Evolutionary conservation across 805 yeast genomes (phyloP), one percentile per base, ranked within the genome.

Genomic region (Martiniozyma abietophila): DNA sequence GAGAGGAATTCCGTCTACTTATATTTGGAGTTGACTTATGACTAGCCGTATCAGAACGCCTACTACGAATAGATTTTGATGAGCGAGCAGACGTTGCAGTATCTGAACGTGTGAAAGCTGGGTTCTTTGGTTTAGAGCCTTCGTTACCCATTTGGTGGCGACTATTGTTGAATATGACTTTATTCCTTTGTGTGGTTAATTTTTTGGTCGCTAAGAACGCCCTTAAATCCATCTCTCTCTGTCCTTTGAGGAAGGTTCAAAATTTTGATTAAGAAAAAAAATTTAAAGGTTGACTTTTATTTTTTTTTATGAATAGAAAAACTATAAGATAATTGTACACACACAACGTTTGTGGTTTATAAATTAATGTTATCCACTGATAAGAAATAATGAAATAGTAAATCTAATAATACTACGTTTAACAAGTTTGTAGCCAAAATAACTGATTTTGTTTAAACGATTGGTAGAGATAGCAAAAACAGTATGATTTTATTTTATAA

Each of bases 141-240:
- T 56, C 59, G 40, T 56, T 56, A 32, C 61, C 61, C 61, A 56
- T 56, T 20, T 88, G n/a, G n/a, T n/a, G n/a, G n/a, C n/a, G n/a
- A n/a, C n/a, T n/a, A n/a, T n/a, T n/a, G n/a, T n/a, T n/a, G n/a
- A n/a, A n/a, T n/a, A n/a, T n/a, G n/a, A n/a, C n/a, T n/a, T n/a
- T n/a, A n/a, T 21, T 11, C 17, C 32, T 29, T 16, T 29, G 14
- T 6, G 19, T 29, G 19, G 19, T 15, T 14, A 20, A n/a, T n/a
- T n/a, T n/a, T n/a, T n/a, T n/a, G n/a, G n/a, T n/a, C n/a, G n/a
- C n/a, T n/a, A n/a, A n/a, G 30, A 27, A 14, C 18, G 10, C 12
- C 17, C 8, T 12, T 25, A 12, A n/a, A 12, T 9, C 18, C 27
- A 6, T 12, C 6, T 7, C 5, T 12, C 18, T 12, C 5, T 6